These are phyloP conservation scores for Trichosporon sp. DNA, from an alignment of 1,284 basidiomycete genomes.

Conservation along the genomic window DNA sequence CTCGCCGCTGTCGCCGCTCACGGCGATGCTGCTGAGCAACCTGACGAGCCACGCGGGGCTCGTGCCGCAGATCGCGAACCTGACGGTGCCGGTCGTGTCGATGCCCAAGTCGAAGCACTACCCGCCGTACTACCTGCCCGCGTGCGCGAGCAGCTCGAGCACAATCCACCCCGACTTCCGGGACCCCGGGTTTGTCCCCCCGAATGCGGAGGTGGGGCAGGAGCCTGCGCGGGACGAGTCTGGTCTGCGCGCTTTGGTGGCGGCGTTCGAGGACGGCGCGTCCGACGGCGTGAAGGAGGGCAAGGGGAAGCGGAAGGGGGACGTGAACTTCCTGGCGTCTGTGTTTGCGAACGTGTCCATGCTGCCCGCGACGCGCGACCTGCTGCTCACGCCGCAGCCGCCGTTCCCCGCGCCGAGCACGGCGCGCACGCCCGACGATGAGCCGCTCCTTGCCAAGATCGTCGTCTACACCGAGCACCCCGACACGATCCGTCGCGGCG, in stretches of 20 bases:
- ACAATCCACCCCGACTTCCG: constrained; percentile 48
- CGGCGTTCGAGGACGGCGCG: constrained; percentile 77
- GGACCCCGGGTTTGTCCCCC: constrained; percentile 51
- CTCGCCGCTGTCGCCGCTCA: constrained; percentile 85
- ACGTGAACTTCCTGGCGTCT: constrained; percentile 80
- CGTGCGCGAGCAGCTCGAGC: constrained; percentile 69
- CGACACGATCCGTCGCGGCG: constrained; percentile 76
- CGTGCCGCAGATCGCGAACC: constrained; percentile 62
- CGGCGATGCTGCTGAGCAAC: constrained; percentile 95
- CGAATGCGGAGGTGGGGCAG: constrained; percentile 60
- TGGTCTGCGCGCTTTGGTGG: constrained; percentile 73
- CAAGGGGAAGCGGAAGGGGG: constrained; percentile 59
- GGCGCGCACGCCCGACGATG: constrained; percentile 45
- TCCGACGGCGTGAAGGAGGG: constrained; percentile 54
- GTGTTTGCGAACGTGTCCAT: constrained; percentile 85
- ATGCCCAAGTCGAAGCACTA: constrained; percentile 50
- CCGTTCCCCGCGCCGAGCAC: constrained; percentile 42
- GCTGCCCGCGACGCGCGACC: constrained; percentile 40
- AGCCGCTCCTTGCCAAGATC: constrained; percentile 77
- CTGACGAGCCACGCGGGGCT: constrained; percentile 73
- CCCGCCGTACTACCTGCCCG: constrained; percentile 61
- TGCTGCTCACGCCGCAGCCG: constrained; percentile 43
- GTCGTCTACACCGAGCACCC: constrained; percentile 82
- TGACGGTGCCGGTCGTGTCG: constrained; percentile 63
- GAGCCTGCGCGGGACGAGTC: constrained; percentile 55